Conservation (phyloP, 78 protist species). For the Cavenderia fasciculata region DNA sequence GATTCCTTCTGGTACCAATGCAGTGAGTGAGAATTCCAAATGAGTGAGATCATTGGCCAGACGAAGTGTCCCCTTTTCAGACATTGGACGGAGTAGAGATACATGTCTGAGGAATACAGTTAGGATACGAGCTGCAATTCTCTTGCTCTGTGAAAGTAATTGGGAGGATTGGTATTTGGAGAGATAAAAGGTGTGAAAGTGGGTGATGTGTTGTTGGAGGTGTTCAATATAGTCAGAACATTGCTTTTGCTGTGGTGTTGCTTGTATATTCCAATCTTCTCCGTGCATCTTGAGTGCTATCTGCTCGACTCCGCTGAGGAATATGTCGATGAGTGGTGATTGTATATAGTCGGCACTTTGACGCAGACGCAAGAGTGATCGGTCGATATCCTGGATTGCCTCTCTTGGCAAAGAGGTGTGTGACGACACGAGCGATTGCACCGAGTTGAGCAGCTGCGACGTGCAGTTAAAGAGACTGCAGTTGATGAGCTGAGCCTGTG, state of each 20-base stretch:
- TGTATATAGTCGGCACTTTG: background rate
- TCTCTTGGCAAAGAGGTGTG: background rate
- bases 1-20: slow-evolving; percentile 40
- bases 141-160: background rate
- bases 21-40: slow-evolving; percentile 33
- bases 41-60: slow-evolving; percentile 43
- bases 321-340: slow-evolving; percentile 13
- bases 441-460: slow-evolving; percentile 13
- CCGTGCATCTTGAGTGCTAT: slow-evolving; percentile 6
- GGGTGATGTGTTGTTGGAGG: background rate
- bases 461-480: slow-evolving; percentile 23
- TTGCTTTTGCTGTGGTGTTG: background rate
- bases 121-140: background rate
- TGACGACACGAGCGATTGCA: slow-evolving; percentile 31
- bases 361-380: background rate
- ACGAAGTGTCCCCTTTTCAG: slow-evolving; percentile 43
- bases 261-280: slow-evolving; percentile 31
- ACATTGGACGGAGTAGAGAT: slow-evolving; percentile 36
- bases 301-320: slow-evolving; percentile 10
- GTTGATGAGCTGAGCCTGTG: background rate
- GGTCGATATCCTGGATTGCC: background rate
- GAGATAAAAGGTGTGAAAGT: slow-evolving; percentile 24
- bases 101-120: slow-evolving; percentile 3
- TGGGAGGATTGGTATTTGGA: slow-evolving; percentile 32
- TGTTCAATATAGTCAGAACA: slow-evolving; percentile 37